Conservation (phyloP, 441 rosid genomes). For the Lagerstroemia fauriei region DNA sequence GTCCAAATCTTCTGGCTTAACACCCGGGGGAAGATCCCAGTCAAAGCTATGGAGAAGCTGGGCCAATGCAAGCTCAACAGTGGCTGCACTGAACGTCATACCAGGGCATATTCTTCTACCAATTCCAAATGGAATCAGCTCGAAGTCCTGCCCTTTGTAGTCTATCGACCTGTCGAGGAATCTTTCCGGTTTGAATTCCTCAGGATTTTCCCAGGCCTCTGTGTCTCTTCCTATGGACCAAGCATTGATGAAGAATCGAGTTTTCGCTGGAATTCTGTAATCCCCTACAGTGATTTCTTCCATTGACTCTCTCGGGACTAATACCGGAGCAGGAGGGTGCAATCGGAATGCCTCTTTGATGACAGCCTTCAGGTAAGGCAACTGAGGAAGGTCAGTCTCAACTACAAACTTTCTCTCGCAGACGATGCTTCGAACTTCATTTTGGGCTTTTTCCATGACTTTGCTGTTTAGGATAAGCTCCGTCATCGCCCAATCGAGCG, state of each 20-base stretch:
- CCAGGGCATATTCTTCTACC: conserved; percentile 15
- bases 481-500: conserved; percentile 20
- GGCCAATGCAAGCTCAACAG: conserved; percentile 18
- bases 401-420: conserved; percentile 3
- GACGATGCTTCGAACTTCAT: background rate
- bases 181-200: conserved; percentile 18
- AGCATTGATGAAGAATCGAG: conserved; percentile 1
- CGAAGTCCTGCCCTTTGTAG: conserved; percentile 18
- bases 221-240: conserved; percentile 22
- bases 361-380: conserved; percentile 17
- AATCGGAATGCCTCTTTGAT: conserved; percentile 21
- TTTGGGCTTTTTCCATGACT: conserved; percentile 12
- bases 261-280: conserved; percentile 14
- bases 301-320: conserved; percentile 10
- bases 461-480: conserved; percentile 12
- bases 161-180: conserved; percentile 12
- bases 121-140: conserved; percentile 21
- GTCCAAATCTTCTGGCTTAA: conserved; percentile 15
- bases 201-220: conserved; percentile 7
- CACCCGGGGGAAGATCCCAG: conserved; percentile 13
- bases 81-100: background rate
- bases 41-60: conserved; percentile 22
- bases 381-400: conserved; percentile 15
- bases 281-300: background rate
- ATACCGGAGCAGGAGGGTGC: conserved; percentile 18